phyloP scores from a whole-genome alignment of 2,329 filamentous ascomycete species.

The Colletotrichum sp. region DNA sequence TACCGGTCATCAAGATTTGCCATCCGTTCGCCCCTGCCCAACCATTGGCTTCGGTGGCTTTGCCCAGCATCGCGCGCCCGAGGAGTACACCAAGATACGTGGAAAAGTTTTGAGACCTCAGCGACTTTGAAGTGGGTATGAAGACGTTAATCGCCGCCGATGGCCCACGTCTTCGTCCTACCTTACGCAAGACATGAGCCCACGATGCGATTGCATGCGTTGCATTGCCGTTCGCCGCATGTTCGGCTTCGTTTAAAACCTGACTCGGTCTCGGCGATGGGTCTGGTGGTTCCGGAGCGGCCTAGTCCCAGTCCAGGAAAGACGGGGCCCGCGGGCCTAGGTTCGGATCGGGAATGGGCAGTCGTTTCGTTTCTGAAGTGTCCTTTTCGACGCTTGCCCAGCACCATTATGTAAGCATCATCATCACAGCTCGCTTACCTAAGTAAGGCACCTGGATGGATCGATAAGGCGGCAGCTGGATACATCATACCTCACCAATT shows the following conservation, averaged over 20 bases:
- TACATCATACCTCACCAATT: not conserved
- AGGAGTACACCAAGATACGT: not conserved
- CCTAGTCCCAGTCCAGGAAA: conserved; percentile 11
- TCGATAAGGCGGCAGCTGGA: not conserved
- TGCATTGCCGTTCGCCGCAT: not conserved
- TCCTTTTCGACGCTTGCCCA: not conserved
- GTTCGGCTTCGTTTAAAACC: not conserved
- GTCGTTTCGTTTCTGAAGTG: not conserved
- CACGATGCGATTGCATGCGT: conserved; percentile 1
- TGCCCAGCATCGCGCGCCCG: not conserved
- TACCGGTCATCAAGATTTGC: not conserved
- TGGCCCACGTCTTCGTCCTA: conserved; percentile 2
- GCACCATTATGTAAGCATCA: not conserved
- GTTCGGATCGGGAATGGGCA: not conserved
- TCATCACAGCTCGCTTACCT: not conserved
- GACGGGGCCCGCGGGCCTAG: not conserved
- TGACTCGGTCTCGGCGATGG: conserved; percentile 19
- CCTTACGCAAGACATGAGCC: conserved; percentile 4
- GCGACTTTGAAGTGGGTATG: not conserved
- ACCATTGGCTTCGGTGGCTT: not conserved
- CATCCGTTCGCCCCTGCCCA: not conserved
- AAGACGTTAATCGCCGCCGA: not conserved
- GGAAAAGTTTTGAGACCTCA: not conserved
- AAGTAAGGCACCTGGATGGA: not conserved
- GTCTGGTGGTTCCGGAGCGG: conserved; percentile 11